phyloP scores from a whole-genome alignment of 2,329 filamentous ascomycete species.

The Cytospora mali region DNA sequence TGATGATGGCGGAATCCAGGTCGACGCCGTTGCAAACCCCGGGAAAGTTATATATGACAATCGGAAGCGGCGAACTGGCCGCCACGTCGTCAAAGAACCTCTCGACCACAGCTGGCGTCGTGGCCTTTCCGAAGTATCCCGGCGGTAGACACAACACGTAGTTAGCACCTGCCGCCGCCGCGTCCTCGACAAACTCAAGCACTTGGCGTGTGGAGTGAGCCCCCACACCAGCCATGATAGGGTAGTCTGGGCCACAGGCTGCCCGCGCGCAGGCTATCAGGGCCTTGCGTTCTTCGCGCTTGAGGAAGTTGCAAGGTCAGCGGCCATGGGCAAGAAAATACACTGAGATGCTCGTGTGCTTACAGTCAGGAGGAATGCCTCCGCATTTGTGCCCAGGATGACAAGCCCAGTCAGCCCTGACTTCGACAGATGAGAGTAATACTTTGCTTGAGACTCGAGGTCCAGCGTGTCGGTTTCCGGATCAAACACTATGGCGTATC shows the following conservation, averaged over 20 bases:
- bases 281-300: constrained; percentile 36
- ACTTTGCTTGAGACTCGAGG: constrained; percentile 35
- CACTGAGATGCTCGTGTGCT: not conserved
- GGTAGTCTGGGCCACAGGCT: constrained; percentile 55
- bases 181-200: constrained; percentile 61
- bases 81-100: constrained; percentile 63
- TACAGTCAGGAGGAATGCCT: constrained; percentile 39
- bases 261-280: constrained; percentile 59
- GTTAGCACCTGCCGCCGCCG: constrained; percentile 61
- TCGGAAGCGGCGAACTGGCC: constrained; percentile 52
- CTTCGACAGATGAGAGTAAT: constrained; percentile 36
- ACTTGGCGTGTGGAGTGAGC: constrained; percentile 67
- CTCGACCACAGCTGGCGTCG: constrained; percentile 58
- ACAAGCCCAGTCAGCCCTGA: constrained; percentile 38
- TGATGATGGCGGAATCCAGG: constrained; percentile 65
- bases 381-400: constrained; percentile 40
- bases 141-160: constrained; percentile 64
- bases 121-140: constrained; percentile 67
- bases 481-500: constrained; percentile 34
- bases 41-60: constrained; percentile 71
- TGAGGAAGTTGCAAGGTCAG: not conserved
- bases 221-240: constrained; percentile 65
- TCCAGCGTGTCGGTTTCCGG: constrained; percentile 36
- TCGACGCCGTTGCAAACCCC: constrained; percentile 70
- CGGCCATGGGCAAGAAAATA: not conserved